Conservation (phyloP, 2,329 filamentous ascomycete species). For the Tolypocladium nubicola region DNA sequence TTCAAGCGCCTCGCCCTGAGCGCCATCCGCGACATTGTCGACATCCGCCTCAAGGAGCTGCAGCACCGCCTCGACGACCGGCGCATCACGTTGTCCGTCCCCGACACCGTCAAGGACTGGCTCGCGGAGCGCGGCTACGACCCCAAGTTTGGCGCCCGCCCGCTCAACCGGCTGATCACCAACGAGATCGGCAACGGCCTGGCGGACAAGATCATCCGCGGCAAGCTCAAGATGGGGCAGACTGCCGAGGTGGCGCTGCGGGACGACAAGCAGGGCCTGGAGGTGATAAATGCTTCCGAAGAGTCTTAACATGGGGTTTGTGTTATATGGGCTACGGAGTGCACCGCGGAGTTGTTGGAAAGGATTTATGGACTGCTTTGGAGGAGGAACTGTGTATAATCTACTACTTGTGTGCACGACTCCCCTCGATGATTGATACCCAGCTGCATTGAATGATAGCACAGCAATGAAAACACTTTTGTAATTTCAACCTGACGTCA, state of each 20-base stretch:
- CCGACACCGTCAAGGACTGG: conserved; percentile 68
- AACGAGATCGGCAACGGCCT: conserved; percentile 83
- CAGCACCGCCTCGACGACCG: conserved; percentile 76
- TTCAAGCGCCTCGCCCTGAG: conserved; percentile 75
- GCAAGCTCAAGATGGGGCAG: conserved; percentile 67
- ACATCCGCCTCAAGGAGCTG: conserved; percentile 79
- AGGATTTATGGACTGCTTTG: background rate
- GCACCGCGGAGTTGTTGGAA: background rate
- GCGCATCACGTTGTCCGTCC: conserved; percentile 66
- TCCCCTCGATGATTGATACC: background rate
- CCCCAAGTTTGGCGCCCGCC: conserved; percentile 80
- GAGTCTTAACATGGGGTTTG: conserved; percentile 1
- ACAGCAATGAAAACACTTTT: background rate
- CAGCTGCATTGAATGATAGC: background rate
- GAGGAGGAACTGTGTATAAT: background rate
- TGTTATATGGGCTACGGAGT: background rate
- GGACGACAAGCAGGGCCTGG: conserved; percentile 47
- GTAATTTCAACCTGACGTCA: background rate
- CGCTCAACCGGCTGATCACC: conserved; percentile 80
- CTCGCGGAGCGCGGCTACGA: conserved; percentile 85
- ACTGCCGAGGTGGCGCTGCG: conserved; percentile 60
- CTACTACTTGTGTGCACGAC: background rate
- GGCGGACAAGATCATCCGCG: conserved; percentile 85
- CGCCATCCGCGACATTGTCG: conserved; percentile 83
- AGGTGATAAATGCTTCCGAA: conserved; percentile 27